These are phyloP conservation scores for Spatholobus suberectus DNA, from an alignment of 306 rosid species.

Conservation along the genomic window DNA sequence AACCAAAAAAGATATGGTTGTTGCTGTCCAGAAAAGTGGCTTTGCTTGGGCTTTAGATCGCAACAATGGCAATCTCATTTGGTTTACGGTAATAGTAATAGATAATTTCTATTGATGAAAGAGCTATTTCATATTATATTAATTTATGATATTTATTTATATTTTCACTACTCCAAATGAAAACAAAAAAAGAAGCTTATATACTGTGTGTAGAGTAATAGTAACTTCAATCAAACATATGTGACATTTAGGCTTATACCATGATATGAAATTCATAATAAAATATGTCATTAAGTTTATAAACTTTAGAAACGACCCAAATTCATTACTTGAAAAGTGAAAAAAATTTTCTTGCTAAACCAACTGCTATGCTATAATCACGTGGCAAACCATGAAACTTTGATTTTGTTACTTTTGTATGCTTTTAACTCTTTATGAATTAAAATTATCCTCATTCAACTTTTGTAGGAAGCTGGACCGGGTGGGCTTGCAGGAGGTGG, in stretches of 20 bases:
- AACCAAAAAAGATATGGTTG: slow-evolving; percentile 53
- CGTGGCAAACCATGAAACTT: too few relatives aligned
- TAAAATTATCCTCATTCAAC: background rate
- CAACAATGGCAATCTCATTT: slow-evolving; percentile 51
- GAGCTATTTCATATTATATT: background rate
- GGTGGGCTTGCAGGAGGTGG: slow-evolving; percentile 70
- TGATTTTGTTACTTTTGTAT: too few relatives aligned
- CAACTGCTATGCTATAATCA: too few relatives aligned
- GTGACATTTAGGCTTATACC: too few relatives aligned
- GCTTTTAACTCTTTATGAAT: background rate
- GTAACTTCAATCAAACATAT: too few relatives aligned
- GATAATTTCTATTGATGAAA: background rate
- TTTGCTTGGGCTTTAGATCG: slow-evolving; percentile 74
- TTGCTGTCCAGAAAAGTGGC: slow-evolving; percentile 77
- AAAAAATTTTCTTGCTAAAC: background rate
- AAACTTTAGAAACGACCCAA: too few relatives aligned
- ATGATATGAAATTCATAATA: too few relatives aligned
- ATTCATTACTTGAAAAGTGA: background rate
- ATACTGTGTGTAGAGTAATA: too few relatives aligned
- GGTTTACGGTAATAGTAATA: slow-evolving; percentile 51
- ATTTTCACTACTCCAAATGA: too few relatives aligned
- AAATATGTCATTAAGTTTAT: too few relatives aligned
- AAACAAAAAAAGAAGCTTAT: too few relatives aligned
- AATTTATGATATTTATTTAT: background rate
- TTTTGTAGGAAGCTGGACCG: slow-evolving; percentile 66